A percentile compares a stretch with the other conserved stretches of the same genome.
Evolutionary conservation across 1,284 basidiomycete genomes (phyloP).

Genomic region (Ustilago crameri): DNA sequence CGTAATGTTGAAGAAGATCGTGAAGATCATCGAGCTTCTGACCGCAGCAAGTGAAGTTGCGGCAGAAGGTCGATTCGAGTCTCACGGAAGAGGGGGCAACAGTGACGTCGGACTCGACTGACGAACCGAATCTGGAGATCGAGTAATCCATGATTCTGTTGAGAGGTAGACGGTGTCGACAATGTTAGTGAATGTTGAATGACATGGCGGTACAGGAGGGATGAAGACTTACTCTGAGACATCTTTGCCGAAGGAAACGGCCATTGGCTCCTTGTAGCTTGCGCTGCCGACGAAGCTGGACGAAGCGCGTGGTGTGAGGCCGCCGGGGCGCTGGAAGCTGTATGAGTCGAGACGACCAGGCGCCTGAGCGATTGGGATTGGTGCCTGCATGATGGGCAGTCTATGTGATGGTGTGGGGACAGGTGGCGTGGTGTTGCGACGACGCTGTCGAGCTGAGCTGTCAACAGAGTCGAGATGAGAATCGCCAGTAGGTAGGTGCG

Average conservation of each 20-base stretch:
- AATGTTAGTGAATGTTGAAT: not conserved
- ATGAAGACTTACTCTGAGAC: conserved; percentile 60
- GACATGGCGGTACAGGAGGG: not conserved
- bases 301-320: conserved; percentile 43
- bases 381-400: conserved; percentile 47
- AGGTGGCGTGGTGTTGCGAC: not conserved
- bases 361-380: conserved; percentile 47
- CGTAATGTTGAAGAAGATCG: conserved; percentile 67
- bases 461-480: not conserved
- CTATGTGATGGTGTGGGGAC: not conserved
- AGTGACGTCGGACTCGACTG: conserved; percentile 63
- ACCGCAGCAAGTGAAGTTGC: conserved; percentile 67
- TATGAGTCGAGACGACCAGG: conserved; percentile 41
- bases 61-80: conserved; percentile 66
- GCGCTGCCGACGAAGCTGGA: conserved; percentile 55
- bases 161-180: not conserved
- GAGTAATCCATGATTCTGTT: conserved; percentile 66
- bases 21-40: conserved; percentile 64
- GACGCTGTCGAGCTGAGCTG: conserved; percentile 8
- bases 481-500: not conserved
- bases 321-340: conserved; percentile 45
- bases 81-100: conserved; percentile 61
- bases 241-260: conserved; percentile 63
- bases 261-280: conserved; percentile 64
- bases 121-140: conserved; percentile 61